Base-by-base conservation (phyloP, 495 filamentous ascomycete species). In the Coniosporium apollinis region DNA sequence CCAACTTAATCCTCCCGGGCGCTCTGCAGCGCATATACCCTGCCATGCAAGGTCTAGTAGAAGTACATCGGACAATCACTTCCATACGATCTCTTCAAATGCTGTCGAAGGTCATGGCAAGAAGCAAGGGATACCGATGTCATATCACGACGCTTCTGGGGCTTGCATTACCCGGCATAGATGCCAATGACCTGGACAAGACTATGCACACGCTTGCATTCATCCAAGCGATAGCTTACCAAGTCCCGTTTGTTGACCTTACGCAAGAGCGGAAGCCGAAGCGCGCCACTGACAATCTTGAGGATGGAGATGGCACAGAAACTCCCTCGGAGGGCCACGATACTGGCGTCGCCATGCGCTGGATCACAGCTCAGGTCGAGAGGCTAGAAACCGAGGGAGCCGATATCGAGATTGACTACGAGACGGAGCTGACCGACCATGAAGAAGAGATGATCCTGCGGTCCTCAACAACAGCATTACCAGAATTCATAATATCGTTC, bases 171-270 rank as follows among this genome's bases (percentile, higher is more conserved):
- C 89, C 89, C 1, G 89, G 89, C 20, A 91, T 99, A 34, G 89
- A 99, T 59, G 87, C 89, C 20, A 99, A 99, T 54, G 89, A 99
- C 57, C 65, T 99, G 20, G 83, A 87, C 43, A 99, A 99, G 59
- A 94, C 89, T 14, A 64, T 92, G 34, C 82, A 93, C 55, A 87
- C 87, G 2, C 63, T 99, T 33, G 80, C 86, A 36, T 94, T 92
- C 50, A 86, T 99, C 30, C 89, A 96, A 59, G 73, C 79, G 22
- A 80, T 94, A 19, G 82, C 83, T 38, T 96, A 96, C 59, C 91
- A 82, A 41, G 85, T 99, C 15, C 91, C 89, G 3, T 79, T 99
- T 46, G 68, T 75, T 41, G 79, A 91, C 46, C 59, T 99, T 35
- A 82, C 84, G 2, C 65, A 73, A 37, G 44, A 50, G 26, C 43